Evolutionary conservation across 2,329 filamentous ascomycete species (phyloP).

Genomic region (Alternaria solani): DNA sequence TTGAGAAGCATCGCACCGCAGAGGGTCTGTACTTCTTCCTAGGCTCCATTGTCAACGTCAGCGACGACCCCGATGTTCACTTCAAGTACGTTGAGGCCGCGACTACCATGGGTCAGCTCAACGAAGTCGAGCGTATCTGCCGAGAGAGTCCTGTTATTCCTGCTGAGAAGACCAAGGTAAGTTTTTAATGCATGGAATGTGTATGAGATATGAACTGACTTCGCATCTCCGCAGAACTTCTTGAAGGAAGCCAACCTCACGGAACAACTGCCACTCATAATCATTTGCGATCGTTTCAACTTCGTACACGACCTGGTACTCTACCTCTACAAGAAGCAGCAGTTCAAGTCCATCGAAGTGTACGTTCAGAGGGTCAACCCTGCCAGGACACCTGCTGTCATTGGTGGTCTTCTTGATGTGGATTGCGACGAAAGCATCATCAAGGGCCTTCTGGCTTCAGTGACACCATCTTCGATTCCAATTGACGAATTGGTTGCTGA

Average conservation of each 20-base stretch:
- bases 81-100: conserved; percentile 99
- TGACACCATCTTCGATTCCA: conserved; percentile 83
- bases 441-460: conserved; percentile 85
- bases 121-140: conserved; percentile 96
- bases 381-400: conserved; percentile 85
- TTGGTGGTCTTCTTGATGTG: conserved; percentile 92
- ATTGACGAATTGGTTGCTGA: conserved; percentile 94
- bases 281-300: conserved; percentile 99
- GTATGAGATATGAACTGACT: neutral
- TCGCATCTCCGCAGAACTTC: conserved; percentile 71
- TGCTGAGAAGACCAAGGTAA: conserved; percentile 83
- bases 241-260: conserved; percentile 92
- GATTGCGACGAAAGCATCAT: conserved; percentile 97
- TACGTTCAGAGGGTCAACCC: conserved; percentile 98
- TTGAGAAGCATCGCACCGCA: conserved; percentile 97
- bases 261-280: conserved; percentile 95
- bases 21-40: conserved; percentile 99
- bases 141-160: conserved; percentile 79
- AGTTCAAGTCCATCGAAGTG: conserved; percentile 98
- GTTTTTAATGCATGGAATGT: neutral
- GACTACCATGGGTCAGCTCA: conserved; percentile 90
- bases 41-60: conserved; percentile 96
- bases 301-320: conserved; percentile 97
- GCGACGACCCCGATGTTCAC: conserved; percentile 92
- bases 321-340: conserved; percentile 98